A percentile compares a stretch with the other conserved stretches of the same genome.
These are phyloP conservation scores for Trifolium dubium DNA, from an alignment of 306 rosid species.

Conservation along the genomic window DNA sequence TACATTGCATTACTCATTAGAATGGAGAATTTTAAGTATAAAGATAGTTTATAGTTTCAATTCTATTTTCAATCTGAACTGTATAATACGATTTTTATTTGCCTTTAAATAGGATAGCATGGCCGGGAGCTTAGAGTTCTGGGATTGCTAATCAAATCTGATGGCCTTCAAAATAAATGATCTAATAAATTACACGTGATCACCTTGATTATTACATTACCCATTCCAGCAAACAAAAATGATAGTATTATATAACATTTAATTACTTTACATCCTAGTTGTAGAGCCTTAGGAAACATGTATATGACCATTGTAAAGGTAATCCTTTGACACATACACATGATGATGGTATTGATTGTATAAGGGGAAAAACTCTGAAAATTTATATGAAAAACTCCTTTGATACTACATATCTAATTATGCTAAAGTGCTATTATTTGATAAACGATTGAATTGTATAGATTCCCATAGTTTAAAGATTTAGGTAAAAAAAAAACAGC, in stretches of 20 bases:
- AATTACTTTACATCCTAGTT: neutral
- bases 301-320: neutral
- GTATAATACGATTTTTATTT: too few relatives aligned
- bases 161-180: neutral
- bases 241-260: neutral
- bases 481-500: slow-evolving; percentile 2
- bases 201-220: neutral
- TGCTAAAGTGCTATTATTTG: neutral
- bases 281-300: neutral
- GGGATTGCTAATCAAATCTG: neutral
- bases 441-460: slow-evolving; percentile 29
- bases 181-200: neutral
- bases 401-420: neutral
- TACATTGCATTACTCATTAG: neutral
- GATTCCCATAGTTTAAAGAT: slow-evolving; percentile 3
- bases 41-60: neutral
- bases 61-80: neutral
- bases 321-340: neutral
- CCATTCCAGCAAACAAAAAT: neutral
- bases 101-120: neutral
- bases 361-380: neutral
- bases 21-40: neutral
- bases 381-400: neutral
- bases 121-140: neutral
- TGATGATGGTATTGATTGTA: neutral